Base-by-base conservation (phyloP, 2,329 filamentous ascomycete genomes). In the Colletotrichum sp. region DNA sequence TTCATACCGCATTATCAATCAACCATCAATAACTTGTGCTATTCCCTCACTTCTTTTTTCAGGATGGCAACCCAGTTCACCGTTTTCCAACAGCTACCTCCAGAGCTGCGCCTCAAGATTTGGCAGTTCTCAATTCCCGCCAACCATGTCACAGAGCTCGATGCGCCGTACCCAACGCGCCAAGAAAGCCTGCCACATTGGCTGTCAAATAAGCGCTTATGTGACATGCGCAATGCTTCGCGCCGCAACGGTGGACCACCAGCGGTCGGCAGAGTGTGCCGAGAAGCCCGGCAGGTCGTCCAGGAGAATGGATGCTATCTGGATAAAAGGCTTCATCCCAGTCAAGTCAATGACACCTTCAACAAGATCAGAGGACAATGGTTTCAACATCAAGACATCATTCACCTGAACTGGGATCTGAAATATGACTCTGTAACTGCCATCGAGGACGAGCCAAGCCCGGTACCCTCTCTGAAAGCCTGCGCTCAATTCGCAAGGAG, bases 1-100 rank as follows among this genome's bases (percentile, higher is more conserved):
- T 38, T n/a, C 18, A 10, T 0, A n/a, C 9, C 38, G 18, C 16
- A 18, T 1, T 3, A 4, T 3, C 38, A 4, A 43, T 43, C 38
- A n/a, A 43, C 6, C 38, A 48, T 7, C 38, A 7, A 12, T 21
- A 0, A 4, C 9, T 48, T n/a, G 0, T n/a, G 38, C 18, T 1
- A 10, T 48, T 10, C 2, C 18, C 9, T n/a, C 0, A 12, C 18
- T 48, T 12, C 9, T 12, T n/a, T 48, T 7, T n/a, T 2, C 38
- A 48, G 6, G 3, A 48, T 48, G 38, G 38, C 38, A 0, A n/a
- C 38, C 38, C 38, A 48, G 9, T 48, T 48, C 38, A n/a, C 38
- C 18, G 9, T 48, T n/a, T 48, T 48, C 38, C 38, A 48, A 48
- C 38, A 48, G 38, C 38, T 48, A n/a, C 38, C 38, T n/a, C 18